Conservation (phyloP, 2,329 filamentous ascomycete species). For the Claviceps pusilla region DNA sequence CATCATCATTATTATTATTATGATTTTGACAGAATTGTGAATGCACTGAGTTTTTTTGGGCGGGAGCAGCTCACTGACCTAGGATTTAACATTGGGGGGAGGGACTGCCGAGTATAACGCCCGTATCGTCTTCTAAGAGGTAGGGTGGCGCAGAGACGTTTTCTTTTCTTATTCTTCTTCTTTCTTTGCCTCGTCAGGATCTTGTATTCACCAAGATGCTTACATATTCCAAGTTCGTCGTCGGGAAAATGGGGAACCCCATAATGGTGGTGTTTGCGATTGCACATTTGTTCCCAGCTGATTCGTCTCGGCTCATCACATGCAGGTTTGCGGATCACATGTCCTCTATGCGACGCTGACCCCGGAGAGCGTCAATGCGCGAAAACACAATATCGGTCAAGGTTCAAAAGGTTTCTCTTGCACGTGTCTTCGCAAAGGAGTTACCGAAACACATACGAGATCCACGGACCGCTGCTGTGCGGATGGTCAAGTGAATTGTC, state of each 20-base stretch:
- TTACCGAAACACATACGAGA: too few species aligned
- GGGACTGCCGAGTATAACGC: neutral
- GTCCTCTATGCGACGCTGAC: neutral
- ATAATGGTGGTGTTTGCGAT: neutral
- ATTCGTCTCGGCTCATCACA: neutral
- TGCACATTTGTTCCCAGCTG: neutral
- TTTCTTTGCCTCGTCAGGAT: neutral
- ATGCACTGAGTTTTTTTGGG: neutral
- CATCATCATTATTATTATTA: neutral
- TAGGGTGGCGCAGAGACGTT: too few species aligned
- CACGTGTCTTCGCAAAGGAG: neutral
- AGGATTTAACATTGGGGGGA: neutral
- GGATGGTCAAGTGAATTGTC: too few species aligned
- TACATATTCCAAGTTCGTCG: neutral
- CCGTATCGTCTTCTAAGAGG: too few species aligned
- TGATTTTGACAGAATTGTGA: neutral
- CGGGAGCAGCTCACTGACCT: neutral
- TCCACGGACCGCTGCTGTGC: too few species aligned
- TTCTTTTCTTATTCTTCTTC: too few species aligned
- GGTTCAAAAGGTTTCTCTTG: neutral
- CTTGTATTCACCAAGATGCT: neutral
- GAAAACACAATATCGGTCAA: neutral
- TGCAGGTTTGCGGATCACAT: neutral
- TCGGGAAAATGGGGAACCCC: too few species aligned
- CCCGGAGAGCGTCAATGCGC: neutral